Evolutionary conservation across 1,139 yeast genomes (phyloP).

Genomic region (Blastobotrys malaysiensis): DNA sequence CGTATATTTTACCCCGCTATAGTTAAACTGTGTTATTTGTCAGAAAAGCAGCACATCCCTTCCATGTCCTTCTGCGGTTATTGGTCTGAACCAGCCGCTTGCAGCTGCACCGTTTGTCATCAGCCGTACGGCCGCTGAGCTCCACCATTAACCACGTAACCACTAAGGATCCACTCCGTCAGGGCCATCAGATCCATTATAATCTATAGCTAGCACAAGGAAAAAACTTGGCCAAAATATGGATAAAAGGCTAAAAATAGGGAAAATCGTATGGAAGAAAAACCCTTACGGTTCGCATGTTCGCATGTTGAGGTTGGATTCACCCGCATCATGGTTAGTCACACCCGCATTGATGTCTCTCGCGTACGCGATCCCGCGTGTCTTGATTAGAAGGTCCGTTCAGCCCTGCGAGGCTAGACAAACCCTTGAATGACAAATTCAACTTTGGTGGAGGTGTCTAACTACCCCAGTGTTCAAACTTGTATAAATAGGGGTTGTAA

Average conservation of each 20-base stretch:
- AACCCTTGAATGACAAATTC: neutral
- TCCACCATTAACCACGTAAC: no score
- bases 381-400: neutral
- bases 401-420: neutral
- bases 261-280: neutral
- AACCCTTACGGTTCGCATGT: neutral
- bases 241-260: no score
- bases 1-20: no score
- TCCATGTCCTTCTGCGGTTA: no score
- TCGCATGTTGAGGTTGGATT: neutral
- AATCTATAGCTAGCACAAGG: no score
- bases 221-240: no score
- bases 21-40: neutral
- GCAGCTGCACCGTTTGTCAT: neutral
- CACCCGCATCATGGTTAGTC: neutral
- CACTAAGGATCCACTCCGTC: no score
- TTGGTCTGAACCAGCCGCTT: no score
- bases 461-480: no score
- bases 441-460: no score
- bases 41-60: neutral
- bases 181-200: no score
- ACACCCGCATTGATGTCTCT: neutral
- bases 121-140: neutral
- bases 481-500: neutral
- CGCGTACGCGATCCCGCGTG: neutral